Evolutionary conservation across 2,329 filamentous ascomycete genomes (phyloP), one percentile per base, ranked within the genome.

Genomic region (Madurella mycetomatis): DNA sequence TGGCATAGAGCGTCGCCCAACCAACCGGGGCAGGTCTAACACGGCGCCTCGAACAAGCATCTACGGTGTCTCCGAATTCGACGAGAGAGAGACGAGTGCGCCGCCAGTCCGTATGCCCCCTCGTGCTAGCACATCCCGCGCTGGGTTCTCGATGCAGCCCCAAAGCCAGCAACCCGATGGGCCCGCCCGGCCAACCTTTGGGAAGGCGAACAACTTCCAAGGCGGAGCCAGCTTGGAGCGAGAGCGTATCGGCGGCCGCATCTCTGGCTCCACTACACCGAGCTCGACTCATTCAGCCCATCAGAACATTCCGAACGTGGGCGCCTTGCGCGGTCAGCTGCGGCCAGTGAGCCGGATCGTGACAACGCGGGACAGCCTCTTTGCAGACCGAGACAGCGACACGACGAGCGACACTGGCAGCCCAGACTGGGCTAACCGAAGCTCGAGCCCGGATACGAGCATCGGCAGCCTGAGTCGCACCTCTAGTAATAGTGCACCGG

Each of bases 401-500:
- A 79, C 74, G 9, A 68, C 69, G 8, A 79, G 76, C 59, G 76
- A 75, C 57, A 76, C 77, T 57, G 76, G 74, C 40, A 81, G 78
- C 37, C 77, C 77, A 0, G 75, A 79, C 51, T 78, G 74, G 68
- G 72, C 70, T 17, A 75, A 79, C 44, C 75, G 76, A 51, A 77
- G 76, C 62, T 70, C 78, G 53, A 83, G 79, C 60, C 80, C 80
- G 0, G 76, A 79, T 2, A 82, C 80, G 1, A 82, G 79, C 65
- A 76, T 79, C 53, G 78, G 76, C 55, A 82, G 79, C 64, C 63
- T 81, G 44, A 80, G 72, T 60, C 71, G 75, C 44, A 79, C 71
- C 51, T 68, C 74, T 9, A 75, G 72, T 59, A 71, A 71, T 25
- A 25, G 4, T 54, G 39, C 65, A 56, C 61, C 49, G 12, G 56